A percentile compares a stretch with the other conserved stretches of the same genome.
Evolutionary conservation across 2,329 filamentous ascomycete species (phyloP).

Genomic region (Paracoccidioides lutzii): DNA sequence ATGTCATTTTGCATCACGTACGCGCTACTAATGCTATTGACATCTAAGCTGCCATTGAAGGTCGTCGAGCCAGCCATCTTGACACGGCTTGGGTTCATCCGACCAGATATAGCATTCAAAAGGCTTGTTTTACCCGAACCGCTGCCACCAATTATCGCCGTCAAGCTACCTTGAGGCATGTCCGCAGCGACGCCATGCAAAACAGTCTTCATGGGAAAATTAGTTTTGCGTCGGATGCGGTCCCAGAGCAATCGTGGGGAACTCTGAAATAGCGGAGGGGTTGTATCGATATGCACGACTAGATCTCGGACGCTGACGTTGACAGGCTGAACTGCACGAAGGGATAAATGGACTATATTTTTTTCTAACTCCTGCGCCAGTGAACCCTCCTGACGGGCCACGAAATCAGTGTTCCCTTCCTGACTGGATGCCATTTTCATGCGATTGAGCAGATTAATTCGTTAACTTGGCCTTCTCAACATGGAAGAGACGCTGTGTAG

Average conservation of each 20-base stretch:
- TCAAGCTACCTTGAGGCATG: slow-evolving; percentile 53
- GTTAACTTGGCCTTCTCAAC: not conserved
- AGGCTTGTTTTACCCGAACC: slow-evolving; percentile 62
- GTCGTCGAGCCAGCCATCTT: slow-evolving; percentile 40
- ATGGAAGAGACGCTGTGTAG: no score
- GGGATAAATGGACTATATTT: slow-evolving; percentile 19
- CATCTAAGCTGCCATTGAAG: slow-evolving; percentile 48
- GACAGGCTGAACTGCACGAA: slow-evolving; percentile 30
- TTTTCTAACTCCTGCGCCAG: not conserved
- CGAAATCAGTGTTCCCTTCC: slow-evolving; percentile 9
- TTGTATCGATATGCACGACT: slow-evolving; percentile 22
- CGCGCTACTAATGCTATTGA: slow-evolving; percentile 36
- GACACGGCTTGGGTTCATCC: slow-evolving; percentile 47
- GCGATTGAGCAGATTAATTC: not conserved
- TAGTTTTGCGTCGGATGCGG: slow-evolving; percentile 18
- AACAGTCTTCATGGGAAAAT: slow-evolving; percentile 34
- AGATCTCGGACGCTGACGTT: slow-evolving; percentile 25
- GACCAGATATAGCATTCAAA: slow-evolving; percentile 57
- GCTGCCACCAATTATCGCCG: slow-evolving; percentile 62
- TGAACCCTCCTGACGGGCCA: slow-evolving; percentile 5
- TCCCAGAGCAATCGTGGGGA: slow-evolving; percentile 21
- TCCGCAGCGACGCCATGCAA: slow-evolving; percentile 52
- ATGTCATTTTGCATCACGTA: slow-evolving; percentile 63
- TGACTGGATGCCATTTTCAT: not conserved
- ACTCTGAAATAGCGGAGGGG: slow-evolving; percentile 22